Evolutionary conservation across 768 basidiomycete species (phyloP).

Genomic region (Suillus americanus): DNA sequence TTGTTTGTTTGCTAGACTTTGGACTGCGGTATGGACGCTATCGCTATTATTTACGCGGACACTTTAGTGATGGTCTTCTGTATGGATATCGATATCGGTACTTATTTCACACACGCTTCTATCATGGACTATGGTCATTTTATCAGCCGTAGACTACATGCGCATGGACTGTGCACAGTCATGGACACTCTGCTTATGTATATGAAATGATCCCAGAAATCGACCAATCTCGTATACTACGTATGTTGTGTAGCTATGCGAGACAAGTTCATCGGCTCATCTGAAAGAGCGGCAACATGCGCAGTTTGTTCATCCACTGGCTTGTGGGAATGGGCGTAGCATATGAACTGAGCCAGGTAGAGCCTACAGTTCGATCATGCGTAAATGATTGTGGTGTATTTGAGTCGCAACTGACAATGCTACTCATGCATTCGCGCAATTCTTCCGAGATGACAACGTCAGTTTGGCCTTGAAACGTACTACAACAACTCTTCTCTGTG

Average conservation of each 20-base stretch:
- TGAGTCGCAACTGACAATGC: not conserved
- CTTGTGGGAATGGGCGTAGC: not conserved
- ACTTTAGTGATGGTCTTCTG: not conserved
- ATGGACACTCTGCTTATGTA: not conserved
- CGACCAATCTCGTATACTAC: not conserved
- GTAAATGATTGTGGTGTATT: not conserved
- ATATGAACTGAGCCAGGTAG: not conserved
- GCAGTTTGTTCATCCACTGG: not conserved
- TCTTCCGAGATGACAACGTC: not conserved
- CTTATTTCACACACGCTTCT: not conserved
- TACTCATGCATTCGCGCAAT: not conserved
- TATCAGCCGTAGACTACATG: not conserved
- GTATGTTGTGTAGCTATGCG: not conserved
- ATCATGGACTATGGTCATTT: not conserved
- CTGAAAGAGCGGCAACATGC: not conserved
- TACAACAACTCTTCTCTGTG: not conserved
- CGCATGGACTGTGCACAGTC: not conserved
- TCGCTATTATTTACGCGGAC: not conserved
- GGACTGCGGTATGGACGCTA: not conserved
- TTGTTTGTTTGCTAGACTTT: not conserved
- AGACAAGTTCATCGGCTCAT: not conserved
- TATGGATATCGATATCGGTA: too few species aligned
- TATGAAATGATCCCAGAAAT: not conserved
- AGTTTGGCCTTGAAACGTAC: not conserved
- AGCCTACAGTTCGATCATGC: not conserved